Evolutionary conservation across 2,329 filamentous ascomycete genomes (phyloP), one percentile per base, ranked within the genome.

Genomic region (Sarocladium strictum): DNA sequence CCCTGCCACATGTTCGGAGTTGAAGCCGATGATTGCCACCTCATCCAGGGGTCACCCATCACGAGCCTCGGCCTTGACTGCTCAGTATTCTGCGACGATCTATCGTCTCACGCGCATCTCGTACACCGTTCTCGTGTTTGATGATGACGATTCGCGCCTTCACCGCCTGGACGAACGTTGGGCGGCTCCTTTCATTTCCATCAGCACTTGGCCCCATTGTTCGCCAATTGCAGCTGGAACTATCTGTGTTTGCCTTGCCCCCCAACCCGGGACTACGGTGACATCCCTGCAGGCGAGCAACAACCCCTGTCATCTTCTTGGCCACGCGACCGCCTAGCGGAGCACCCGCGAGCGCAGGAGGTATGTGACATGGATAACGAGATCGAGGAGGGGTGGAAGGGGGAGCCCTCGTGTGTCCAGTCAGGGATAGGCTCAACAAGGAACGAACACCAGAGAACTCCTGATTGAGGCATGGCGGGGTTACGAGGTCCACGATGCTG

Each of bases 241-340:
- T 12, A 32, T 32, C 7, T 12, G 12, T 12, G 12, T 32, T 32
- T 6, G 12, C 29, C 29, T 32, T 17, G 10, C 17, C 23, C 14
- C 38, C 43, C 43, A 47, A 47, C 43, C 43, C 43, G 21, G 23
- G 24, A 27, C 43, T 24, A 47, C 19, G 24, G 43, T 47, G 43
- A 27, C 43, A 47, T 29, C 43, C 43, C 43, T 47, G 43, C 24
- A 27, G 27, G 23, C 24, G 43, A 47, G n/a, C 29, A 10, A 12
- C 23, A 9, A 14, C 43, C 43, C 24, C 21, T 14, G 43, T 27
- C 7, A 11, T 17, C 14, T 29, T 27, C 17, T 24, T 43, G 9
- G 6, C 40, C 40, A 43, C 17, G 40, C 40, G 40, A 43, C 17
- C 21, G 21, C 21, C 5, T 15, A n/a, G 17, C 35, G 12, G 17